phyloP scores from a whole-genome alignment of 73 alveolate genomes.

The Symbiodinium pilosum region DNA sequence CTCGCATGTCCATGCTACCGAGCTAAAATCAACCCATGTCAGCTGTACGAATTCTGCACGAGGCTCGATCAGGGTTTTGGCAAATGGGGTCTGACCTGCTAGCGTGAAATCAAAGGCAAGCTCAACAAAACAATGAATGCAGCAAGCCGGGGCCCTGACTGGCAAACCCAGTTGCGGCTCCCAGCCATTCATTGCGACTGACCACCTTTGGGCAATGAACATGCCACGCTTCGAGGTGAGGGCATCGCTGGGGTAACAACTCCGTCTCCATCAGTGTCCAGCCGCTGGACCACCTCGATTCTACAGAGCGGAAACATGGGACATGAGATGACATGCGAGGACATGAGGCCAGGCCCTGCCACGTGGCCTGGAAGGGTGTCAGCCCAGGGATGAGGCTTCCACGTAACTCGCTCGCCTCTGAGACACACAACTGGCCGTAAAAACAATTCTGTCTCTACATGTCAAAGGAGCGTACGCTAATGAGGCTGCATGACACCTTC shows the following conservation, averaged over 20 bases:
- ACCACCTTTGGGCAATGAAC: neutral
- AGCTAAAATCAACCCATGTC: neutral
- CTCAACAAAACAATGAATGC: neutral
- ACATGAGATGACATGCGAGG: neutral
- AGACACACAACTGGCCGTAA: no score
- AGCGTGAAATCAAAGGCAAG: neutral
- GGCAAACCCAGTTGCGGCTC: neutral
- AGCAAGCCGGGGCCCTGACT: constrained; percentile 12
- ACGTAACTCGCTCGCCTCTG: neutral
- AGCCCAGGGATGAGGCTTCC: neutral
- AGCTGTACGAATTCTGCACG: constrained; percentile 36
- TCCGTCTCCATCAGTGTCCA: neutral
- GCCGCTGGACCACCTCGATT: neutral
- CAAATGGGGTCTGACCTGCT: constrained; percentile 10
- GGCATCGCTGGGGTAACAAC: neutral
- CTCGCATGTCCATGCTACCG: neutral
- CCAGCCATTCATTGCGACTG: neutral
- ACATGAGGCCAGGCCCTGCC: no score
- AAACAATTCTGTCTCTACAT: no score
- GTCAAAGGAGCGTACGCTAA: neutral
- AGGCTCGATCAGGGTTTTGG: constrained; percentile 37
- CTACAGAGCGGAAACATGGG: neutral
- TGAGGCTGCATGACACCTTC: constrained; percentile 68
- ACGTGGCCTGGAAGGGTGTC: neutral
- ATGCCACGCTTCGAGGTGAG: no score